phyloP scores from a whole-genome alignment of 257 asterid genomes.

The Primulina tabacum region DNA sequence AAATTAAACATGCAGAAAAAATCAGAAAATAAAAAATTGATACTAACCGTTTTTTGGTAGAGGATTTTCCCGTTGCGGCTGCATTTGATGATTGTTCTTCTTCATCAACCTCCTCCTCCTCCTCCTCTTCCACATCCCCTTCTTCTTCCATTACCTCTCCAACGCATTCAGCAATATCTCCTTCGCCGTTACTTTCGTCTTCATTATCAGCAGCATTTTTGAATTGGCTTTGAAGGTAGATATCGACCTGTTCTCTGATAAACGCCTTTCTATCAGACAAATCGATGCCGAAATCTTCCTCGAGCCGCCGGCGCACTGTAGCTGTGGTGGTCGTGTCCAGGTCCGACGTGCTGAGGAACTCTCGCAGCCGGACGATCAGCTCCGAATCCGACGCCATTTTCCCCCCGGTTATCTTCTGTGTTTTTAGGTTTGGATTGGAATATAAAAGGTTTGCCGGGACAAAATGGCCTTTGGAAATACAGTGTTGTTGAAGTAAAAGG shows the following conservation, averaged over 20 bases:
- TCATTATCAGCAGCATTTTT: conserved; percentile 37
- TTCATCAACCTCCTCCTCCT: conserved; percentile 36
- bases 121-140: conserved; percentile 28
- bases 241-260: conserved; percentile 73
- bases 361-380: conserved; percentile 62
- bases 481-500: not conserved
- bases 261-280: conserved; percentile 70
- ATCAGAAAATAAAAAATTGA: not conserved
- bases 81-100: conserved; percentile 30
- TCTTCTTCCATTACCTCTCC: conserved; percentile 22
- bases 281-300: conserved; percentile 79
- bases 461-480: not conserved
- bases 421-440: conserved; percentile 35
- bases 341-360: conserved; percentile 76
- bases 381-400: conserved; percentile 77
- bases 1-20: not conserved
- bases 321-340: conserved; percentile 67
- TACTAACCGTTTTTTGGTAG: conserved; percentile 48
- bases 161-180: conserved; percentile 2
- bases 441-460: conserved; percentile 15
- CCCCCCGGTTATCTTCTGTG: conserved; percentile 19
- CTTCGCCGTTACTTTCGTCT: conserved; percentile 30
- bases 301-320: conserved; percentile 73
- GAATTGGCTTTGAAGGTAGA: conserved; percentile 50
- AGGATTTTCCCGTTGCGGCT: conserved; percentile 24